Percentiles rank a stretch among this genome's conserved stretches.
phyloP scores from a whole-genome alignment of 306 rosid genomes.

The Potentilla sterilis region DNA sequence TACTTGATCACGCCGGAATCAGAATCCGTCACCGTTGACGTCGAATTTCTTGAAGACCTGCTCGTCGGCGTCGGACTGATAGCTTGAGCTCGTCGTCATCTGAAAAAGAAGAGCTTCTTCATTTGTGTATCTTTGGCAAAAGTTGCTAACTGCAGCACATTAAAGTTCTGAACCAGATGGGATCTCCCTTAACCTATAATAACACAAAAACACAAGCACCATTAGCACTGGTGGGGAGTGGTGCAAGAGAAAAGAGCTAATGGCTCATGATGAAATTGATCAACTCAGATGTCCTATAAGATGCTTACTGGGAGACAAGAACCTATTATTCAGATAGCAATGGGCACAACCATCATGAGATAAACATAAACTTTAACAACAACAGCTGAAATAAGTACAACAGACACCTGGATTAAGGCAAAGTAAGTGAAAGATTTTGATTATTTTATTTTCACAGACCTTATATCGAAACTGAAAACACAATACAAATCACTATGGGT shows the following conservation, averaged over 20 bases:
- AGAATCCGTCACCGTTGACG: no score
- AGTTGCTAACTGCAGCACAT: slow-evolving; percentile 34
- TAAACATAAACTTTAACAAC: slow-evolving; percentile 1
- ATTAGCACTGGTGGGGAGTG: slow-evolving; percentile 6
- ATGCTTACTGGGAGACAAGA: slow-evolving; percentile 4
- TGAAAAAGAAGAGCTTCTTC: slow-evolving; percentile 88
- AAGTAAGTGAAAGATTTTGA: background rate
- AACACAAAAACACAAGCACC: slow-evolving; percentile 13
- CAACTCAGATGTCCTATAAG: background rate
- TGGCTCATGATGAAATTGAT: background rate
- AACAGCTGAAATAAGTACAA: slow-evolving; percentile 5
- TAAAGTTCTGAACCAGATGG: slow-evolving; percentile 25
- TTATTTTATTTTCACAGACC: no score
- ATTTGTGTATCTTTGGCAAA: slow-evolving; percentile 36
- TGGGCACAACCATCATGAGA: slow-evolving; percentile 2
- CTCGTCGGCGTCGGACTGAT: no score
- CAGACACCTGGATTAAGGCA: slow-evolving; percentile 2
- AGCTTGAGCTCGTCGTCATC: no score
- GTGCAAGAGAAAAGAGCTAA: background rate
- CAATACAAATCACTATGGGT: no score
- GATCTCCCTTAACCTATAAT: slow-evolving; percentile 31
- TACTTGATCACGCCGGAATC: no score
- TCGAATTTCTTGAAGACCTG: no score
- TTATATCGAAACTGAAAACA: background rate
- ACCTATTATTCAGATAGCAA: background rate